phyloP scores from a whole-genome alignment of 164 flowering plant species.

The Aristolochia californica region DNA sequence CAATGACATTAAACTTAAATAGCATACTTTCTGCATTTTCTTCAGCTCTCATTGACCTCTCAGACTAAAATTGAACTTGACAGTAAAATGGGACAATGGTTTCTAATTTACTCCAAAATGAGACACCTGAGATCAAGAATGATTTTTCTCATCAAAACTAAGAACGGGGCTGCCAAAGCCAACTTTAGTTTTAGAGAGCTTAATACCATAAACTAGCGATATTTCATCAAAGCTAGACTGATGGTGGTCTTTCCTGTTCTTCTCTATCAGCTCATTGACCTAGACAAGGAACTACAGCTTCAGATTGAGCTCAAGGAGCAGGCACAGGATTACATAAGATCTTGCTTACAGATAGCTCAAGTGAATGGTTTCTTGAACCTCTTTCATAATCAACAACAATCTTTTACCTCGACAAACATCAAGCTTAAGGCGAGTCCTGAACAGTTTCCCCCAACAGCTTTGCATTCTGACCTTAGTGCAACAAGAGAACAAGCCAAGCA shows the following conservation, averaged over 20 bases:
- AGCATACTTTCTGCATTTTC: too few species aligned
- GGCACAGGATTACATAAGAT: slow-evolving; percentile 29
- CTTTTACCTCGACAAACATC: neutral
- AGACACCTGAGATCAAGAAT: too few species aligned
- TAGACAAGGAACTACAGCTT: slow-evolving; percentile 25
- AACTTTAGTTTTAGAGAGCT: too few species aligned
- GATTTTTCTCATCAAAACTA: too few species aligned
- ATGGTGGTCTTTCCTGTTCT: neutral
- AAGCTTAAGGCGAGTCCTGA: slow-evolving; percentile 4
- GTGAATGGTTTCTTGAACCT: slow-evolving; percentile 33
- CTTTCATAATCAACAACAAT: slow-evolving; percentile 1
- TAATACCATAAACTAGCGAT: too few species aligned
- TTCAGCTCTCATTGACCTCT: too few species aligned
- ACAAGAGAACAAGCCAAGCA: slow-evolving; percentile 35
- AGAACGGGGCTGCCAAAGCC: too few species aligned
- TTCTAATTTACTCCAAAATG: too few species aligned
- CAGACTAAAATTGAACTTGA: too few species aligned
- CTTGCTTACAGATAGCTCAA: slow-evolving; percentile 39
- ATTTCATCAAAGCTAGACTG: neutral
- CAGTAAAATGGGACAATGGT: too few species aligned
- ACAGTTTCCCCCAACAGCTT: neutral
- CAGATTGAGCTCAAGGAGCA: slow-evolving; percentile 31
- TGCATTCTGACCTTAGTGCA: slow-evolving; percentile 15
- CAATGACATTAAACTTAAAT: too few species aligned
- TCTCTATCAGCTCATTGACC: slow-evolving; percentile 18